Conservation (phyloP, 345 rosid genomes). For the Citrus glauca region DNA sequence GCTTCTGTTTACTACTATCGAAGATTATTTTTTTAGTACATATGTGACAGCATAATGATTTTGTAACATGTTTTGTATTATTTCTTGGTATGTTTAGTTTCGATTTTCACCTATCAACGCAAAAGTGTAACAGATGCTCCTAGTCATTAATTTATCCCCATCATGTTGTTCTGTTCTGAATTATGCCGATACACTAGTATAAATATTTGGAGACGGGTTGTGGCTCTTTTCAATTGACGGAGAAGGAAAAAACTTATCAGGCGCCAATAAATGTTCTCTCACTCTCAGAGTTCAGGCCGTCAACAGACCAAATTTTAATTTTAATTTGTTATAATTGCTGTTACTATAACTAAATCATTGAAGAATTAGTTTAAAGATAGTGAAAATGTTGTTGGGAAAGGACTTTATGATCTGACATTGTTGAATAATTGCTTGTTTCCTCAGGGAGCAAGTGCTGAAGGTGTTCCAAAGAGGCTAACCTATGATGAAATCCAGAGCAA, state of each 20-base stretch:
- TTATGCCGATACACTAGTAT: background rate
- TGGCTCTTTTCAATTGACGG: background rate
- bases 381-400: background rate
- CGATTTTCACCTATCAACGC: too few relatives aligned
- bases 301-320: background rate
- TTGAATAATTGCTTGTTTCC: background rate
- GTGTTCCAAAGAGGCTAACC: conserved; percentile 83
- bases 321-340: background rate
- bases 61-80: background rate
- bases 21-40: background rate
- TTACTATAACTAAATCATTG: background rate
- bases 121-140: background rate
- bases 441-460: conserved; percentile 93
- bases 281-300: background rate
- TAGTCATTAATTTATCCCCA: background rate
- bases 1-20: background rate
- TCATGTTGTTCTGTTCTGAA: background rate
- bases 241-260: background rate
- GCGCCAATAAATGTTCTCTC: background rate
- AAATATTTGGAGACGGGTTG: background rate
- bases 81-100: background rate
- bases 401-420: background rate
- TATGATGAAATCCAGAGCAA: conserved; percentile 93
- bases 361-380: background rate
- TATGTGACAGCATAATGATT: background rate